Evolutionary conservation across 257 asterid genomes (phyloP), one percentile per base, ranked within the genome.

Genomic region (Haberlea rhodopensis): DNA sequence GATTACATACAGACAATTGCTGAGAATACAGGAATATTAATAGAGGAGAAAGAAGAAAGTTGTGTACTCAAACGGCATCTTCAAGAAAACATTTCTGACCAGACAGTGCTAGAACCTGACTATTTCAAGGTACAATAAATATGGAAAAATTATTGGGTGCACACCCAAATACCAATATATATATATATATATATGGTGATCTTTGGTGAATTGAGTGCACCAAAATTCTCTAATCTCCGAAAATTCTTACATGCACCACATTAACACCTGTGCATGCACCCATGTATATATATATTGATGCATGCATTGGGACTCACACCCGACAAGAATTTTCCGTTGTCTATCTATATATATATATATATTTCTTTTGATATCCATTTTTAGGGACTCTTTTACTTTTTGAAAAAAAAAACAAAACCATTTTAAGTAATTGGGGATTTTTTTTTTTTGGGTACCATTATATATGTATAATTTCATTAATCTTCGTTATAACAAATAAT

Each of bases 91-190:
- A 64, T 63, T 69, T 75, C 63, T 63, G 51, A 43, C 51, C 51
- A 16, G 51, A 43, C 51, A 15, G 46, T 75, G 60, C 16, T 70
- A 69, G 71, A 70, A 56, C 67, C 88, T 67, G 65, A 78, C 77
- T 46, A 78, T 78, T 80, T 76, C 81, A 82, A 86, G 96, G 96
- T 88, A 84, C 76, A 76, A 75, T 70, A 81, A 76, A 75, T 65
- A 10, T 56, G n/a, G n/a, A n/a, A n/a, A n/a, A n/a, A n/a, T n/a
- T n/a, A n/a, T n/a, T n/a, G n/a, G n/a, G n/a, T n/a, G n/a, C n/a
- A n/a, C n/a, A n/a, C 65, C 72, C 57, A n/a, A 28, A 46, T 26
- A 11, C 65, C 18, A 8, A 8, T 26, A 19, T 53, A 5, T 23
- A 18, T 6, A 3, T 5, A 18, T 49, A 19, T 11, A 18, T 28